Evolutionary conservation across 345 rosid genomes (phyloP).

Genomic region (Fremontodendron californicum): DNA sequence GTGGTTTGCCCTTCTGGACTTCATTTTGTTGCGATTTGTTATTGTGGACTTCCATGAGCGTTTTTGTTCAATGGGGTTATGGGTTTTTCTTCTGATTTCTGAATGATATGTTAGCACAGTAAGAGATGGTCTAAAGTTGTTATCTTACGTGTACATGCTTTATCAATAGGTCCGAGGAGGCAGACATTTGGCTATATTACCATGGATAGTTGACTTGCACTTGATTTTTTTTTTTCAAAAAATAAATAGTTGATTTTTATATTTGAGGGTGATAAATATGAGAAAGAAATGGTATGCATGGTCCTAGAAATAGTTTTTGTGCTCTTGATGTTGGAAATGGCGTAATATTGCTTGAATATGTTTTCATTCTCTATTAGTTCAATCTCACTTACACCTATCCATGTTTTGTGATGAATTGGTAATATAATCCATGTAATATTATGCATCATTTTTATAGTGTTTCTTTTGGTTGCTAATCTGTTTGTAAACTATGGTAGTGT

Average conservation of each 20-base stretch:
- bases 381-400: background rate
- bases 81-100: background rate
- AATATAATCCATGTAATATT: background rate
- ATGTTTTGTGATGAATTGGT: background rate
- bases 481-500: slow-evolving; percentile 51
- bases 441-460: background rate
- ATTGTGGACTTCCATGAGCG: background rate
- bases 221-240: too few relatives aligned
- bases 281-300: too few relatives aligned
- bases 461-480: slow-evolving; percentile 18
- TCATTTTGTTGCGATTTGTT: background rate
- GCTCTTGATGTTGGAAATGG: background rate
- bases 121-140: background rate
- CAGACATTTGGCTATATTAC: background rate
- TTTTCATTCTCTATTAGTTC: background rate
- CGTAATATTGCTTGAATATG: background rate
- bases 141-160: background rate
- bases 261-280: background rate
- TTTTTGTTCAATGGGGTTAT: background rate
- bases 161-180: background rate
- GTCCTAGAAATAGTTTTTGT: background rate
- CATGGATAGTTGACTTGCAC: background rate
- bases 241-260: background rate
- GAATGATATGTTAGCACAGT: background rate
- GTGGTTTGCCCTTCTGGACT: background rate